These are phyloP conservation scores for Cryphonectria parasitica DNA, from an alignment of 2,329 filamentous ascomycete genomes.

Conservation along the genomic window DNA sequence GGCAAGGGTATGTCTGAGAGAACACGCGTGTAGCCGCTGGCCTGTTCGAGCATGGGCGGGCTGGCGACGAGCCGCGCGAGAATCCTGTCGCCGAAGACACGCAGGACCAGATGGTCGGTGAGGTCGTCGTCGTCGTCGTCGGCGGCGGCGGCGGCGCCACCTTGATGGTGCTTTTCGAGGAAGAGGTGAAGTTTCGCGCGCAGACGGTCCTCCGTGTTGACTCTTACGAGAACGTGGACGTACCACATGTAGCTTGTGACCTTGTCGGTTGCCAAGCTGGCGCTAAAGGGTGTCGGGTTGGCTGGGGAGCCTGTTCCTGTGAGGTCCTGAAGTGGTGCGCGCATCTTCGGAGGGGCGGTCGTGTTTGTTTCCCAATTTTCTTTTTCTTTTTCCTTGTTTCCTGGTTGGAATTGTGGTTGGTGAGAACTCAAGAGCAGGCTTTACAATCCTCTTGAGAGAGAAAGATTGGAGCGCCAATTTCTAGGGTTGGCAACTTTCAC, in stretches of 20 bases:
- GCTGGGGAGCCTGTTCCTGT: background rate
- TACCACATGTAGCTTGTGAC: constrained; percentile 27
- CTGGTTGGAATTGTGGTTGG: background rate
- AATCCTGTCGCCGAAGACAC: constrained; percentile 2
- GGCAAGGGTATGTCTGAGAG: constrained; percentile 9
- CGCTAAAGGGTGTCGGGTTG: background rate
- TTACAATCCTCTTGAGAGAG: background rate
- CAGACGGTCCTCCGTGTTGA: constrained; percentile 24
- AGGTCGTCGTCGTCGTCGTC: constrained; percentile 26
- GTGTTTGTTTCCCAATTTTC: background rate
- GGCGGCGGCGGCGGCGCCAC: too few relatives aligned
- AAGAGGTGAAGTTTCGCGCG: constrained; percentile 13
- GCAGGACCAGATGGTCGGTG: constrained; percentile 23
- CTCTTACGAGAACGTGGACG: constrained; percentile 22
- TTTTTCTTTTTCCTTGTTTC: background rate
- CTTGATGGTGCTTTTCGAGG: background rate
- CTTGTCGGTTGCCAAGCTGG: constrained; percentile 1
- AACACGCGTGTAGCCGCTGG: constrained; percentile 14
- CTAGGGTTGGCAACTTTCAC: background rate
- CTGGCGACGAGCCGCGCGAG: constrained; percentile 17
- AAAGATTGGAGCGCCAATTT: background rate
- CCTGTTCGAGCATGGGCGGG: constrained; percentile 18
- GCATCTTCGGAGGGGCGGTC: background rate
- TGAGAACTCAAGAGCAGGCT: background rate
- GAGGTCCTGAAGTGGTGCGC: background rate